Base-by-base conservation (phyloP, 1,139 yeast genomes). In the Candida tetrigidarum region DNA sequence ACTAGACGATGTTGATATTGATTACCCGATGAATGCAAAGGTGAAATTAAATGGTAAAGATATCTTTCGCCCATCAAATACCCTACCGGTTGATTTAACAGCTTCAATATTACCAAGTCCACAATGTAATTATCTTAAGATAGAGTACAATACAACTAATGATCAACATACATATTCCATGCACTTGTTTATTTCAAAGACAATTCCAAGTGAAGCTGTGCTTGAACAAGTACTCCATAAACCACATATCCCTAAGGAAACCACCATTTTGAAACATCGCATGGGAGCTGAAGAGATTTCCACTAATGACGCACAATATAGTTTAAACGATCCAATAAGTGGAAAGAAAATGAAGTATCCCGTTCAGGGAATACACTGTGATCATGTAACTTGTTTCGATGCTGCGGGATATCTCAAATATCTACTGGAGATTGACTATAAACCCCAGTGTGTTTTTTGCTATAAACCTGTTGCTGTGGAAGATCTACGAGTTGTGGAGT, bases 331-430 rank as follows among this genome's bases (percentile, higher is more conserved):
- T 57, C 92, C 93, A 0, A 65, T 85, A 11, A 78, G 88, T 1
- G 81, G 77, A 52, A 71, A 77, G n/a, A 69, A 83, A 49, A 80
- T 86, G 75, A 68, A 69, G 46, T 65, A 72, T 47, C 93, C 95
- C 0, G 78, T 76, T 2, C 79, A 81, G 53, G 78, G 88, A 2
- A 65, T 72, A 0, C 69, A 65, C 45, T 86, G 93, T 62, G 67
- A 76, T 32, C 95, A 86, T 59, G 62, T 83, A n/a, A 84, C 81
- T 54, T 86, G 93, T 55, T 86, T 86, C 62, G 95, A 86, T 63
- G 84, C 83, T 0, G 59, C 70, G 22, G 77, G 83, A 42, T 86
- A 75, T 56, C 67, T 71, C 40, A 85, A 81, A 54, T 68, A 80
- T 0, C 83, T 91, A 0, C 74, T 81, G 0, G 85, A 90, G 89